phyloP scores from a whole-genome alignment of 768 basidiomycete genomes.

The Crassisporium funariophilum region DNA sequence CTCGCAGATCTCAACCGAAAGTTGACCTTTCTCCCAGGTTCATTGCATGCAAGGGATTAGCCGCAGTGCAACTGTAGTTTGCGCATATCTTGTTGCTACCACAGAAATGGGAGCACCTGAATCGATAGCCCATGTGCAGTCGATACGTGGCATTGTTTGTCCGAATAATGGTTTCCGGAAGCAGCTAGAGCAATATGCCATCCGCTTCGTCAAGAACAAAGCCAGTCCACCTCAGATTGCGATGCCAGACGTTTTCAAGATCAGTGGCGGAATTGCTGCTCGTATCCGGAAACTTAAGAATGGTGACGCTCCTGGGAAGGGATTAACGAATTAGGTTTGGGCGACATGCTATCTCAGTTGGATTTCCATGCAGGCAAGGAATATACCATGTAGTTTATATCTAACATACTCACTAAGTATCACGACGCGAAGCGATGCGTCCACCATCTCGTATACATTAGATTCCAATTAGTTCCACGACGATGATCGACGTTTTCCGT shows the following conservation, averaged over 20 bases:
- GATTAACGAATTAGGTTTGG: background rate
- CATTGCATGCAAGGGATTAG: conserved; percentile 80
- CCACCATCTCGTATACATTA: too few species aligned
- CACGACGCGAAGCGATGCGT: too few species aligned
- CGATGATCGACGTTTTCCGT: too few species aligned
- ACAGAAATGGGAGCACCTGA: conserved; percentile 53
- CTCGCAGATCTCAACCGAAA: background rate
- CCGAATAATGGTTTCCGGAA: conserved; percentile 70
- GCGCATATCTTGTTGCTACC: conserved; percentile 66
- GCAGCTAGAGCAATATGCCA: conserved; percentile 52
- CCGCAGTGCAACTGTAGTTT: conserved; percentile 73
- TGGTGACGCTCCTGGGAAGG: background rate
- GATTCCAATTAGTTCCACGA: too few species aligned
- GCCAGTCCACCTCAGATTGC: conserved; percentile 8
- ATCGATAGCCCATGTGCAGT: conserved; percentile 55
- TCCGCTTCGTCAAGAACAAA: conserved; percentile 25
- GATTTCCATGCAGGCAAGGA: too few species aligned
- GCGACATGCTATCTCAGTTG: background rate
- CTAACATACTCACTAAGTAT: too few species aligned
- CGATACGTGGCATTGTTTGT: conserved; percentile 58
- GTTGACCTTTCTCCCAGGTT: conserved; percentile 48
- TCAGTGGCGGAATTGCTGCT: conserved; percentile 27
- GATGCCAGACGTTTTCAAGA: conserved; percentile 13
- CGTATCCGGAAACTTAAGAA: conserved; percentile 32
- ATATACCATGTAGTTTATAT: too few species aligned